These are phyloP conservation scores for Candolleomyces efflorescens DNA, from an alignment of 768 basidiomycete genomes.

Conservation along the genomic window DNA sequence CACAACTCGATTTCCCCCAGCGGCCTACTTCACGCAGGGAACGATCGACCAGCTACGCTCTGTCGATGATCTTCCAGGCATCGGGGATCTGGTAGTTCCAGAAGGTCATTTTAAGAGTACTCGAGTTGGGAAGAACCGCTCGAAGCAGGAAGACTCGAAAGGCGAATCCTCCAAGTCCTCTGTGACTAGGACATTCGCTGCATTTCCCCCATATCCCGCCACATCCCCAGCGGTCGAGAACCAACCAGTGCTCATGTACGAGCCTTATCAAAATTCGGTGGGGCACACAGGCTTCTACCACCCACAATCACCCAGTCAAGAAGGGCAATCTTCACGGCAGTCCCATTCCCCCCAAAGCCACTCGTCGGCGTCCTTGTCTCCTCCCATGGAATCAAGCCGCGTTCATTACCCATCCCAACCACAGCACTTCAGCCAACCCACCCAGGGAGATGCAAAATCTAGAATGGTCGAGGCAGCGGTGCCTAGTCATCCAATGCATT, in stretches of 20 bases:
- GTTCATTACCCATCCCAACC: background rate
- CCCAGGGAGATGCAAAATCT: background rate
- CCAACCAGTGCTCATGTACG: constrained; percentile 34
- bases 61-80: constrained; percentile 59
- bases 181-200: constrained; percentile 34
- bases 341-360: constrained; percentile 5
- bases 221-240: constrained; percentile 20
- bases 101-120: constrained; percentile 67
- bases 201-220: constrained; percentile 33
- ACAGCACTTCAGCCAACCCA: background rate
- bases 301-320: constrained; percentile 3
- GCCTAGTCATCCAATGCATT: constrained; percentile 5
- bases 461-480: background rate
- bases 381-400: background rate
- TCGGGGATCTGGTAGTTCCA: constrained; percentile 61
- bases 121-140: constrained; percentile 48
- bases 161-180: constrained; percentile 23
- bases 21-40: constrained; percentile 78
- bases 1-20: constrained; percentile 32
- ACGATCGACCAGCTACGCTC: constrained; percentile 69
- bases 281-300: constrained; percentile 14
- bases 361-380: constrained; percentile 6
- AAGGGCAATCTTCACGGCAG: background rate
- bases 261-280: constrained; percentile 31
- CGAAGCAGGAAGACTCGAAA: constrained; percentile 36